phyloP scores from a whole-genome alignment of 192 early-diverging fungal genomes.

The Thamnidium elegans region DNA sequence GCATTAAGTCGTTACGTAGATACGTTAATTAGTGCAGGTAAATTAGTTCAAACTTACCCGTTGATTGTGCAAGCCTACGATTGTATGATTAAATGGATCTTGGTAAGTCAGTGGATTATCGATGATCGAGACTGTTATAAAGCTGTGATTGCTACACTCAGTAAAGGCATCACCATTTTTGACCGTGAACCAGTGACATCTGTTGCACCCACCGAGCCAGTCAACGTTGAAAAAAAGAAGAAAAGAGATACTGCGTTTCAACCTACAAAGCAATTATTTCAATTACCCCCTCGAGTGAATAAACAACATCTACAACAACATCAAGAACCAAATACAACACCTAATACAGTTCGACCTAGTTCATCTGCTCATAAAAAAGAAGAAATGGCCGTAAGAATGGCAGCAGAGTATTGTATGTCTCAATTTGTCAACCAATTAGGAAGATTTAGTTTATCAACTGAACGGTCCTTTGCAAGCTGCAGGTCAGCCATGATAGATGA shows the following conservation, averaged over 20 bases:
- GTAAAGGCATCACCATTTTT: conserved; percentile 64
- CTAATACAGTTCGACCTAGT: not conserved
- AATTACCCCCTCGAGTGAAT: conserved; percentile 23
- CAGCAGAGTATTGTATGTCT: conserved; percentile 71
- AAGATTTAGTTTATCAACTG: conserved; percentile 64
- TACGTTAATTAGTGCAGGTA: conserved; percentile 48
- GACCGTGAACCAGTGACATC: conserved; percentile 37
- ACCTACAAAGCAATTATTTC: conserved; percentile 40
- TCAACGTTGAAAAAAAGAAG: conserved; percentile 36
- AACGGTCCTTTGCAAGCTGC: conserved; percentile 56
- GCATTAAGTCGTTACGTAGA: conserved; percentile 73
- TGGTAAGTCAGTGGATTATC: conserved; percentile 75
- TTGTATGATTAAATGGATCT: conserved; percentile 69
- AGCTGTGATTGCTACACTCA: conserved; percentile 65
- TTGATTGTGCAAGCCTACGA: conserved; percentile 74
- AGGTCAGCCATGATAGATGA: conserved; percentile 69
- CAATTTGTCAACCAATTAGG: conserved; percentile 69
- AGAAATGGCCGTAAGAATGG: conserved; percentile 61
- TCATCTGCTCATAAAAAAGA: conserved; percentile 33
- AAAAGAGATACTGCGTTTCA: conserved; percentile 37
- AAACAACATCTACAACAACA: conserved; percentile 13
- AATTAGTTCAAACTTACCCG: conserved; percentile 51
- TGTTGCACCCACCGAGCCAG: not conserved
- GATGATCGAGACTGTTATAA: conserved; percentile 66
- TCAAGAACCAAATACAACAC: not conserved